Conservation (phyloP, 352 stramenopile genomes). For the Pythium phragmitis region DNA sequence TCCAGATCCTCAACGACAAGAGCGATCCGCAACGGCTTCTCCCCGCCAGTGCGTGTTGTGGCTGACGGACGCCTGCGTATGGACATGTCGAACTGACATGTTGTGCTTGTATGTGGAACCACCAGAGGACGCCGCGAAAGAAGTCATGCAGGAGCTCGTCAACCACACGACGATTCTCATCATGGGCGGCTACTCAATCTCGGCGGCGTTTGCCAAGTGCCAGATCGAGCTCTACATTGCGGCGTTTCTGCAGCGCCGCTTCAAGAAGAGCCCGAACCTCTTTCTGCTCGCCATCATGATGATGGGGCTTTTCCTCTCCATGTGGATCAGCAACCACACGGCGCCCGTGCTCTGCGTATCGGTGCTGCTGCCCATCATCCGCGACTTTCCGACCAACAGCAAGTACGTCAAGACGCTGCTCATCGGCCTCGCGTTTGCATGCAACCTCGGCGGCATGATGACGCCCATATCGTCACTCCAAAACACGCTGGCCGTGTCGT, state of each 20-base stretch:
- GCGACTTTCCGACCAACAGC: conserved; percentile 83
- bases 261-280: conserved; percentile 88
- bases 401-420: conserved; percentile 90
- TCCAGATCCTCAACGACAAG: conserved; percentile 88
- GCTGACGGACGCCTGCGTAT: neutral
- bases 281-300: conserved; percentile 93
- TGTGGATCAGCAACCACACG: conserved; percentile 94
- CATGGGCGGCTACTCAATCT: conserved; percentile 91
- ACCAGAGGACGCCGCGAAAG: conserved; percentile 76
- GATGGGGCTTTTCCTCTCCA: conserved; percentile 91
- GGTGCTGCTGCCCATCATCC: conserved; percentile 87
- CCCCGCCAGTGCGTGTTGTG: conserved; percentile 53
- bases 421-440: conserved; percentile 91
- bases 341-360: conserved; percentile 91
- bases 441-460: conserved; percentile 93
- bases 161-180: conserved; percentile 94
- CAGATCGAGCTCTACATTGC: conserved; percentile 92
- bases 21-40: conserved; percentile 64
- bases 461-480: conserved; percentile 92
- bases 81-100: neutral
- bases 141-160: conserved; percentile 88
- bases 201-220: conserved; percentile 88
- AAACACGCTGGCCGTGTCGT: conserved; percentile 84
- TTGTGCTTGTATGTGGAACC: neutral
- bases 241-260: conserved; percentile 82